Evolutionary conservation across 2,329 filamentous ascomycete genomes (phyloP).

Genomic region (Fusarium dlaminii): DNA sequence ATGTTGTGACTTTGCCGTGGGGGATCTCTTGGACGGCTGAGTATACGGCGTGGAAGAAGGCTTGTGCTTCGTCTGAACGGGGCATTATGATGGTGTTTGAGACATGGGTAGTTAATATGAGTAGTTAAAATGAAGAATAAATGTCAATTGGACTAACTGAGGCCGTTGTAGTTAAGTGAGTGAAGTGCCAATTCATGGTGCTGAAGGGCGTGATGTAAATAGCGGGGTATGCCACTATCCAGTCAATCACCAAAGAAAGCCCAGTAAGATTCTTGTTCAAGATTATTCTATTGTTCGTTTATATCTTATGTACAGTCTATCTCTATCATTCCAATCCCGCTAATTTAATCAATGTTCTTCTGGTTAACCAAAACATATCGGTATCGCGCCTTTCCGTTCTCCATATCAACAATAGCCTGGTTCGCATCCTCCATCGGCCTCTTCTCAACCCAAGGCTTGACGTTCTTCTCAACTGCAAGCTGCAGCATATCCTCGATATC

Average conservation of each 20-base stretch:
- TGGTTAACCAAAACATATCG: slow-evolving; percentile 59
- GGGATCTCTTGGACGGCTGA: slow-evolving; percentile 87
- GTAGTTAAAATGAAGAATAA: neutral
- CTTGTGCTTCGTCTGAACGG: slow-evolving; percentile 76
- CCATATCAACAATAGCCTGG: slow-evolving; percentile 63
- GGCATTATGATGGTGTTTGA: slow-evolving; percentile 59
- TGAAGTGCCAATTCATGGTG: neutral
- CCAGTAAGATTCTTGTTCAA: neutral
- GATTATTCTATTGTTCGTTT: slow-evolving; percentile 15
- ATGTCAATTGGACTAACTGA: fast-evolving
- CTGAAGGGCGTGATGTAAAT: slow-evolving; percentile 26
- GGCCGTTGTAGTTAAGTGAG: neutral
- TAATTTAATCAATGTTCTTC: slow-evolving; percentile 35
- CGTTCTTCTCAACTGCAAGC: slow-evolving; percentile 64
- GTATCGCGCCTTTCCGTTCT: slow-evolving; percentile 61
- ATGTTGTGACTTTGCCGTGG: slow-evolving; percentile 82
- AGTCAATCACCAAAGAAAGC: neutral
- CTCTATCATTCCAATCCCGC: neutral
- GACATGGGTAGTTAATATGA: neutral
- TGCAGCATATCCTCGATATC: slow-evolving; percentile 69
- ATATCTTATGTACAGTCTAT: slow-evolving; percentile 9
- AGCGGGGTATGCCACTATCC: slow-evolving; percentile 36
- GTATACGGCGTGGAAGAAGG: slow-evolving; percentile 83
- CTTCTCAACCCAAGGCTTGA: slow-evolving; percentile 66
- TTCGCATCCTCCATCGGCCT: slow-evolving; percentile 65